Base-by-base conservation (phyloP, 1,139 yeast genomes). In the Suhomyces coccinellae region DNA sequence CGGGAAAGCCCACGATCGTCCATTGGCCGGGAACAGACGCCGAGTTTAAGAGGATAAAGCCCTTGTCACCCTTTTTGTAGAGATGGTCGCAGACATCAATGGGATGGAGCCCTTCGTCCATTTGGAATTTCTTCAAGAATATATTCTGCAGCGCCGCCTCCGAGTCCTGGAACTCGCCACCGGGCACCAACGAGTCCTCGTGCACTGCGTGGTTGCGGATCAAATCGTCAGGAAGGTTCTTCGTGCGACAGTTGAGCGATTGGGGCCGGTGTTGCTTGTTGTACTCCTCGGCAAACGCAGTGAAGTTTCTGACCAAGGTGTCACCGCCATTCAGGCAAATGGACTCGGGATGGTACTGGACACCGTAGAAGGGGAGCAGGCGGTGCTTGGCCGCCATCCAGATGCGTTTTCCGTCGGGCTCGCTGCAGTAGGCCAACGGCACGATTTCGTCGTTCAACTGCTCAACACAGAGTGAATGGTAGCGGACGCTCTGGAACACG, bases 281-380 rank as follows among this genome's bases (percentile, higher is more conserved):
- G 57, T 65, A 73, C 1, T 55, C 51, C 1, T 46, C 41, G 0
- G 95, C 88, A 28, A 82, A 51, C 0, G 48, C 30, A 69, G 88
- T 77, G 61, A 93, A 93, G 58, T 86, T 87, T 17, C 55, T 52
- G 3, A 91, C 61, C 45, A 93, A 64, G 7, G 65, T 60, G 3
- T 62, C 72, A 1, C 99, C 99, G 41, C 67, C 59, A 11, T 73
- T 69, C 0, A 98, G 90, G 57, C 97, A 89, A 34, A 93, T 80
- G 0, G 97, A 89, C 59, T 95, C 99, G 0, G 99, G 99, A 58
- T 95, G 99, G 58, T 91, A 95, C 57, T 95, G 99, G 2, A 95
- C 97, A 0, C 97, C 99, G 65, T 76, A 91, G 66, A 86, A 87
- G 0, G 98, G 98, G 24, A 71, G 65, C 0, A 42, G 24, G 0